Evolutionary conservation across 805 yeast species (phyloP), one percentile per base, ranked within the genome.

Genomic region (Vanderwaltozyma yarrowii): DNA sequence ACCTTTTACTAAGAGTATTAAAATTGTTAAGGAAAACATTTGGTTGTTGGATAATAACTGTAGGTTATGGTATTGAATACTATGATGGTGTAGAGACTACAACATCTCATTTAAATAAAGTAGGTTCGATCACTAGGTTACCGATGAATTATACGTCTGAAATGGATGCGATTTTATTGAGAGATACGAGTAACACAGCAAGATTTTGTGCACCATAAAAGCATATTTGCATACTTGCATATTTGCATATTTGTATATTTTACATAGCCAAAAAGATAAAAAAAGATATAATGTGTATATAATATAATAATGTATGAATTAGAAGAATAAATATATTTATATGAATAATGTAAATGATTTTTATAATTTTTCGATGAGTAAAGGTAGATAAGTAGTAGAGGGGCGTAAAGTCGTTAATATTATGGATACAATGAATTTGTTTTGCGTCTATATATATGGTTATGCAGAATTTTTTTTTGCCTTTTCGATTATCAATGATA

Each of bases 31-130:
- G 53, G 24, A 39, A 39, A 15, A 43, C 45, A 3, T 50, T 48
- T 33, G 63, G 63, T 4, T 53, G 60, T 42, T 51, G 54, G 54
- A 36, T 51, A 5, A 33, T 56, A 15, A 51, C 58, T 4, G 39
- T 42, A 4, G 50, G 60, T 26, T 54, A 45, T 32, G 55, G 55
- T 7, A 42, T 50, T 6, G 58, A 51, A 33, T 58, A 45, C 36
- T 51, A 53, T 36, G 44, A 50, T 23, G 60, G 60, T 19, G 51
- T 56, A 7, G 60, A 51, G 35, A 38, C 37, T 19, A 30, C 43
- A 8, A 35, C 43, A 10, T 38, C 44, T 3, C 28, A 41, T 17
- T 14, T 31, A 7, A 36, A 41, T 35, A 34, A 34, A 20, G 35
- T 38, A 12, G 47, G 47, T 8, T 38, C 45, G 10, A 30, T 41